Conservation (phyloP, 495 filamentous ascomycete species). For the Jackrogersella multiformis region DNA sequence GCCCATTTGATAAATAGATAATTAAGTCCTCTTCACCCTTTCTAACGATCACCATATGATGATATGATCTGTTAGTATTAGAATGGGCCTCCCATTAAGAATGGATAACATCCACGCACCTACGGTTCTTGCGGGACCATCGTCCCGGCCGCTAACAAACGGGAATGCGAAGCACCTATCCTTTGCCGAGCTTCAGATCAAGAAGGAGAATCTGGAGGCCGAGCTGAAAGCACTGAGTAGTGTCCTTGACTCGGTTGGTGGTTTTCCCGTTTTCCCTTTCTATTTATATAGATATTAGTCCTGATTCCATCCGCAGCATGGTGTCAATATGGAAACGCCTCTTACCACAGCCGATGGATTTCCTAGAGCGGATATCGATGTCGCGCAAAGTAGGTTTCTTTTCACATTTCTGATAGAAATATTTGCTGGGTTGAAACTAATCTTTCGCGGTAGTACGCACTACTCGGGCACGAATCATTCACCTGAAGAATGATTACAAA, state of each 20-base stretch:
- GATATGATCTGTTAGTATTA: constrained; percentile 17
- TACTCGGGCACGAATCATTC: constrained; percentile 87
- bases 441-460: constrained; percentile 73
- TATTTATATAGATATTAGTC: constrained; percentile 5
- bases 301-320: constrained; percentile 69
- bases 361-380: constrained; percentile 91
- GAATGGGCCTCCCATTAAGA: constrained; percentile 47
- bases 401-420: neutral
- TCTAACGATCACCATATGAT: constrained; percentile 15
- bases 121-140: constrained; percentile 77
- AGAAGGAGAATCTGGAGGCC: constrained; percentile 84
- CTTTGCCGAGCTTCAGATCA: constrained; percentile 64
- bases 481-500: constrained; percentile 92
- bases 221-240: constrained; percentile 84
- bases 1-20: neutral
- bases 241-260: constrained; percentile 85
- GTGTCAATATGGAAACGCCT: constrained; percentile 89
- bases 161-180: constrained; percentile 67
- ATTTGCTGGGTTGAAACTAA: constrained; percentile 25
- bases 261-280: constrained; percentile 8
- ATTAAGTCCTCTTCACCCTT: neutral
- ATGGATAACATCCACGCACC: constrained; percentile 82
- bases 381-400: constrained; percentile 81
- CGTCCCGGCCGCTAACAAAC: constrained; percentile 63
- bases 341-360: constrained; percentile 93